Percentiles rank a stretch among this genome's conserved stretches.
Conservation (phyloP, 208 protist genomes). For the Acanthamoeba pearcei region DNA sequence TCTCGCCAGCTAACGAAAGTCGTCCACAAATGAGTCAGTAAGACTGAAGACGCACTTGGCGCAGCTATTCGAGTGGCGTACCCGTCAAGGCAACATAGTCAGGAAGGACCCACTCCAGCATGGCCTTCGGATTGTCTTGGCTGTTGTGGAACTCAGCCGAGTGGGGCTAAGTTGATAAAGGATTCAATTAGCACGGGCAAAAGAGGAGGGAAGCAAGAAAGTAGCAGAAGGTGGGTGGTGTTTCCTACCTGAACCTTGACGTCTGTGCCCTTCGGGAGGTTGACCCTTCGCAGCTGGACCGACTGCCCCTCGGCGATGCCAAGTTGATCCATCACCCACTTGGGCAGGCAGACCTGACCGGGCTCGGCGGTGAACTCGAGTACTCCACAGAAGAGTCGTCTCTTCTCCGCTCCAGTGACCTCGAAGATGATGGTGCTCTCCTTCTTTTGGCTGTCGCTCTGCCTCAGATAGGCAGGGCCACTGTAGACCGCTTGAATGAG, state of each 20-base stretch:
- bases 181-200: neutral
- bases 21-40: neutral
- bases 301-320: conserved; percentile 21
- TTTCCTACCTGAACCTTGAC: conserved; percentile 38
- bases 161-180: conserved; percentile 45
- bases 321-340: conserved; percentile 73
- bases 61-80: neutral
- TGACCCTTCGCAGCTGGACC: conserved; percentile 62
- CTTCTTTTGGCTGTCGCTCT: neutral
- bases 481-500: neutral
- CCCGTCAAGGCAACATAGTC: conserved; percentile 59
- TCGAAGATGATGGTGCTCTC: conserved; percentile 69
- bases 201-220: neutral
- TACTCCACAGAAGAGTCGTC: conserved; percentile 60
- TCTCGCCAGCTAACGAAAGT: conserved; percentile 11
- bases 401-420: conserved; percentile 30
- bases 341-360: conserved; percentile 29
- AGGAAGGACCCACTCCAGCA: conserved; percentile 65
- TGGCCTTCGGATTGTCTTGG: conserved; percentile 56
- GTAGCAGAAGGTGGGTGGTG: neutral
- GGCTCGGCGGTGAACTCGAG: conserved; percentile 55
- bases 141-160: conserved; percentile 63
- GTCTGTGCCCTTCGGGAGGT: conserved; percentile 63
- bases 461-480: neutral
- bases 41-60: neutral